These are phyloP conservation scores for Trypanosomatidae sp. DNA, from an alignment of 208 protist genomes.

Conservation along the genomic window DNA sequence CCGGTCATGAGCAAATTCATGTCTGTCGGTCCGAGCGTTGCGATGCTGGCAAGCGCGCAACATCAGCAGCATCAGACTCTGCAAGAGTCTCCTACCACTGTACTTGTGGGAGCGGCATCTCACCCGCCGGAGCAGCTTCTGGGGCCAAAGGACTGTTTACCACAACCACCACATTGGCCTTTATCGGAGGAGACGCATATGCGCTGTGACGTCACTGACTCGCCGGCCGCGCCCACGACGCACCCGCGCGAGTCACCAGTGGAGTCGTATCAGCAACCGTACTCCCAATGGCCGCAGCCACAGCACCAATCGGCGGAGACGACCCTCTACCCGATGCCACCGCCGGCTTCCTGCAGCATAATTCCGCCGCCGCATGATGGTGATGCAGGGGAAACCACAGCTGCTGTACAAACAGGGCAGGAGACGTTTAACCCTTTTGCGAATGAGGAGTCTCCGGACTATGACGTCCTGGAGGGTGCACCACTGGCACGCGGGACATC, in stretches of 20 bases:
- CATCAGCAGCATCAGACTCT: not conserved
- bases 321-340: not conserved
- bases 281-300: not conserved
- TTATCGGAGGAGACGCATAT: not conserved
- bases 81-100: not conserved
- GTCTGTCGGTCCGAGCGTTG: not conserved
- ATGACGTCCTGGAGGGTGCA: not conserved
- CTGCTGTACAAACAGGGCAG: not conserved
- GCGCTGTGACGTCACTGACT: not conserved
- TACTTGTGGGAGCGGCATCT: not conserved
- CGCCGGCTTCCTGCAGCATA: not conserved
- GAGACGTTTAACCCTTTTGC: not conserved
- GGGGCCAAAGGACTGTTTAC: not conserved
- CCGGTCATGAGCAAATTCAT: conserved; percentile 33
- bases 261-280: not conserved
- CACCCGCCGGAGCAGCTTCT: not conserved
- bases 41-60: not conserved
- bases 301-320: not conserved
- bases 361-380: not conserved
- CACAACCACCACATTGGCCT: not conserved
- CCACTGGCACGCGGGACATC: not conserved
- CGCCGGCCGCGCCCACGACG: not conserved
- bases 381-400: not conserved
- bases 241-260: not conserved
- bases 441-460: not conserved